Evolutionary conservation across 2,329 filamentous ascomycete species (phyloP), one percentile per base, ranked within the genome.

Genomic region (Mariannaea elegans): DNA sequence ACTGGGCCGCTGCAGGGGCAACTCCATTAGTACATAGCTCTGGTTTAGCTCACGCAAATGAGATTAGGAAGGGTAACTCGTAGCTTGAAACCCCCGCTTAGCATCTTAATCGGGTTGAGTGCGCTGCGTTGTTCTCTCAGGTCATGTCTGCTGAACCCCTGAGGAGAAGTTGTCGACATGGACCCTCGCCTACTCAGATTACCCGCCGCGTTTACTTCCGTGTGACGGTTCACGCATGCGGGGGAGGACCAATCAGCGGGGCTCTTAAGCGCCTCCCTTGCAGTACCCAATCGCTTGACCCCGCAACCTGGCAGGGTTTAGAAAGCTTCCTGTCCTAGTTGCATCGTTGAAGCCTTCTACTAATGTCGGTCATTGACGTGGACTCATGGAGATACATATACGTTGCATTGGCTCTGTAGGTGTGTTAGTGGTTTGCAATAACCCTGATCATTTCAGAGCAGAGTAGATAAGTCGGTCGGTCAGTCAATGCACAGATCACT

Each of bases 241-340:
- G 59, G 36, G 46, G 23, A 27, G 48, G 50, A 38, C 71, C 71
- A 73, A 73, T 73, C 57, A 68, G 44, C 55, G 32, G 13, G 48
- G 53, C 38, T 68, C 61, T 51, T 73, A 73, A 72, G 71, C 71
- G 71, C 71, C 69, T 68, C 65, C 61, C 65, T 67, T 70, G 64
- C 67, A 67, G 61, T 64, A 66, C 49, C 63, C 63, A 65, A 68
- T 66, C 68, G 63, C 63, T 63, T 54, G 57, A 66, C 65, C 65
- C 71, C 69, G 65, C 63, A 29, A 50, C 58, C 63, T 61, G 54
- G 49, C 52, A 63, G 58, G 60, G 59, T 64, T 66, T 57, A 61
- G 61, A 24, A 56, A 61, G 52, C 56, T 62, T 56, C 59, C 52
- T 58, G 56, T 59, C 57, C 41, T 47, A 56, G 54, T 45, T 47